Conservation (phyloP, 306 rosid genomes). For the Arachis hypogaea region DNA sequence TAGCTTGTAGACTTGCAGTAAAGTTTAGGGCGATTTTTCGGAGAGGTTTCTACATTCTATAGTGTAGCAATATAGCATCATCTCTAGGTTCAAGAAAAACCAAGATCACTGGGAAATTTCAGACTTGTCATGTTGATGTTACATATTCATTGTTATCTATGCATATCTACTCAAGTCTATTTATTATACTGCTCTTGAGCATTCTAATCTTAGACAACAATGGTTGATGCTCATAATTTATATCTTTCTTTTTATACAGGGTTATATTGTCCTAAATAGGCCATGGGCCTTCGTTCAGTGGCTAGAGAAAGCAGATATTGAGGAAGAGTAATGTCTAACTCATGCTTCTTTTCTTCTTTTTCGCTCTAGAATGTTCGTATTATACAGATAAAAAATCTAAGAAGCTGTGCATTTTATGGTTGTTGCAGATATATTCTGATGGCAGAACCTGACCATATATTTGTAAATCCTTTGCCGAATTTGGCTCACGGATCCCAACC, state of each 20-base stretch:
- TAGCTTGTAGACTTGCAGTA: neutral
- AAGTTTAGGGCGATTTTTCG: neutral
- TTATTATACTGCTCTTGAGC: slow-evolving; percentile 12
- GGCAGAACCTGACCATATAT: slow-evolving; percentile 96
- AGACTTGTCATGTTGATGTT: slow-evolving; percentile 6
- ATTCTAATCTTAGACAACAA: slow-evolving; percentile 3
- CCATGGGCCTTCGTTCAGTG: slow-evolving; percentile 99
- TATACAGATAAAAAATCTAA: slow-evolving; percentile 43
- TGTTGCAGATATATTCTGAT: slow-evolving; percentile 88
- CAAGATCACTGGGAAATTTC: neutral
- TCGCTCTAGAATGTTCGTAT: slow-evolving; percentile 1
- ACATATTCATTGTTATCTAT: neutral
- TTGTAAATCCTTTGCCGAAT: slow-evolving; percentile 83
- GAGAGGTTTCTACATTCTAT: neutral
- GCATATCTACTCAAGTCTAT: neutral
- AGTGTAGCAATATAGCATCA: slow-evolving; percentile 5
- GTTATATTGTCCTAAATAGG: slow-evolving; percentile 86
- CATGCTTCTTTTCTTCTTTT: neutral
- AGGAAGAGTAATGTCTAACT: slow-evolving; percentile 65
- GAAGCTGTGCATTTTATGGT: slow-evolving; percentile 40
- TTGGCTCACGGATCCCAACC: slow-evolving; percentile 68
- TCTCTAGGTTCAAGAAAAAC: slow-evolving; percentile 26
- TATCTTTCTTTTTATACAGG: slow-evolving; percentile 53
- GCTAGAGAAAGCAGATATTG: slow-evolving; percentile 85
- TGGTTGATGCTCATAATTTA: neutral